phyloP scores from a whole-genome alignment of 108 stramenopile species.

The Cyclotella cryptica region DNA sequence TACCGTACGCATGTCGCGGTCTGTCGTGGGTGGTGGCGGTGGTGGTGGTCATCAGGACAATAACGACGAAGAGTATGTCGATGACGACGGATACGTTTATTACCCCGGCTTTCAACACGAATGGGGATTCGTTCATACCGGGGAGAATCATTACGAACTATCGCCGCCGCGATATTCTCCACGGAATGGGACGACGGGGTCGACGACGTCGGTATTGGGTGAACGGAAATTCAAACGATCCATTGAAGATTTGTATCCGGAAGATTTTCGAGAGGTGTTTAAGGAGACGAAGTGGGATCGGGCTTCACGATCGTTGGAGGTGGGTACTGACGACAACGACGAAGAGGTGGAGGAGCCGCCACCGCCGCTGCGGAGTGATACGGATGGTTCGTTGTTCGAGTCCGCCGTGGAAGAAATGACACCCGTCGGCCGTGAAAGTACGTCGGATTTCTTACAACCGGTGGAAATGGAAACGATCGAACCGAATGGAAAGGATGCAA shows the following conservation, averaged over 20 bases:
- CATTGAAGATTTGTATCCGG: slow-evolving; percentile 23
- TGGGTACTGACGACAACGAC: not conserved
- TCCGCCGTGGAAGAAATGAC: too few relatives aligned
- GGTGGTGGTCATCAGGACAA: too few relatives aligned
- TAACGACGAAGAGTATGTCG: slow-evolving; percentile 7
- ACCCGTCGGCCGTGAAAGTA: too few relatives aligned
- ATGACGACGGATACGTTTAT: slow-evolving; percentile 47
- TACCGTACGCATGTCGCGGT: slow-evolving; percentile 7
- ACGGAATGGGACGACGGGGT: too few relatives aligned
- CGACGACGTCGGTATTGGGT: too few relatives aligned
- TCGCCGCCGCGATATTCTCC: too few relatives aligned
- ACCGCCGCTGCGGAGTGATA: too few relatives aligned
- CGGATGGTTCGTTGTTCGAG: too few relatives aligned
- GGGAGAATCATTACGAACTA: slow-evolving; percentile 12
- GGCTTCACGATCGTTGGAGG: not conserved
- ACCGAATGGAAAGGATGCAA: not conserved
- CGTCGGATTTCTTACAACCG: too few relatives aligned
- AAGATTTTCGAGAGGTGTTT: slow-evolving; percentile 14
- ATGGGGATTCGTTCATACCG: slow-evolving; percentile 18
- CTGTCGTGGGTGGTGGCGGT: too few relatives aligned
- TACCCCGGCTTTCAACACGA: slow-evolving; percentile 32
- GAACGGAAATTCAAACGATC: slow-evolving; percentile 6
- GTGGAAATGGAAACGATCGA: too few relatives aligned
- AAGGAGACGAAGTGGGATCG: not conserved
- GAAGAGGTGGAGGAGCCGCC: too few relatives aligned